These are phyloP conservation scores for Fusarium dimerum DNA, from an alignment of 2,329 filamentous ascomycete species.

Conservation along the genomic window DNA sequence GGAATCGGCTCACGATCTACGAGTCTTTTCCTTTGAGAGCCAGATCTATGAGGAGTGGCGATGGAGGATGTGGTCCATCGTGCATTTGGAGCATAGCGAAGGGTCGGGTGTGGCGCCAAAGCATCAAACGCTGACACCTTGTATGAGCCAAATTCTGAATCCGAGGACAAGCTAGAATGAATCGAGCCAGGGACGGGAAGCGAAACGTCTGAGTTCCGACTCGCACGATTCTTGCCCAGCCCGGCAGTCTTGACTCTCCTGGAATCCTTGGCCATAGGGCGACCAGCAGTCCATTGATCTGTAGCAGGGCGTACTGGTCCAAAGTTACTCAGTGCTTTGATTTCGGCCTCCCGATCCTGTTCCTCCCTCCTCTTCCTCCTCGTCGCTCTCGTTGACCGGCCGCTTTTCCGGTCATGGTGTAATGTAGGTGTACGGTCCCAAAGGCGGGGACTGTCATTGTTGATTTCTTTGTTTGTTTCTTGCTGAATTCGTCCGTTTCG, in stretches of 20 bases:
- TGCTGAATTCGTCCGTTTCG: slow-evolving; percentile 15
- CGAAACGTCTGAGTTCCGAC: slow-evolving; percentile 71
- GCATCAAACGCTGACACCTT: slow-evolving; percentile 77
- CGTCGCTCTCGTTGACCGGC: slow-evolving; percentile 64
- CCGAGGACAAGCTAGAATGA: slow-evolving; percentile 73
- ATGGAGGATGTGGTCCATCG: slow-evolving; percentile 52
- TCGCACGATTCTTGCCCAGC: slow-evolving; percentile 54
- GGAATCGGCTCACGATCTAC: slow-evolving; percentile 55
- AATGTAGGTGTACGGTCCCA: slow-evolving; percentile 50
- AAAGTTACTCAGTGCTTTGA: slow-evolving; percentile 77
- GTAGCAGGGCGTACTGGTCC: slow-evolving; percentile 65
- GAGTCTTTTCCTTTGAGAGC: slow-evolving; percentile 54
- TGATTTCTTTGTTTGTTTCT: neutral
- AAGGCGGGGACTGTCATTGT: slow-evolving; percentile 12
- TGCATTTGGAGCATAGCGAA: slow-evolving; percentile 71
- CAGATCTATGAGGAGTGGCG: slow-evolving; percentile 47
- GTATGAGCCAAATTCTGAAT: slow-evolving; percentile 72
- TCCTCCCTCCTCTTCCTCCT: slow-evolving; percentile 77
- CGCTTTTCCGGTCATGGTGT: slow-evolving; percentile 62
- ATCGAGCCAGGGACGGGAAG: slow-evolving; percentile 74
- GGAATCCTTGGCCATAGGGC: slow-evolving; percentile 62
- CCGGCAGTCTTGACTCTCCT: slow-evolving; percentile 62
- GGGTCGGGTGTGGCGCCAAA: slow-evolving; percentile 81
- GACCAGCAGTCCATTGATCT: slow-evolving; percentile 60
- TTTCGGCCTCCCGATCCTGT: slow-evolving; percentile 79